Base-by-base conservation (phyloP, 1,139 yeast genomes). In the Suhomyces kunorum region DNA sequence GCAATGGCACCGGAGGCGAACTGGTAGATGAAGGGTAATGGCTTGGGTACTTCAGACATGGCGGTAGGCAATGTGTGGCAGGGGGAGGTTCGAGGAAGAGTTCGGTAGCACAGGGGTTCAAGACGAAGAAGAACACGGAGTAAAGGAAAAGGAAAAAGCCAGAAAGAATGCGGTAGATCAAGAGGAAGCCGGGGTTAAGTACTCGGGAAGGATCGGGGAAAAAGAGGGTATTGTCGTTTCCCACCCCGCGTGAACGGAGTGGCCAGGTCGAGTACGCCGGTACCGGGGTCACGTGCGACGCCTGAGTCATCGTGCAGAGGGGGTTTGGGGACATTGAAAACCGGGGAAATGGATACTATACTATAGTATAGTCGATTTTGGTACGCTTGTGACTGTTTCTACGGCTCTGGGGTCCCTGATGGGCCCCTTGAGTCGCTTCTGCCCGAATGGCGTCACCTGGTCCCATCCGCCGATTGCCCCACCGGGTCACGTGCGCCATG, bases 1-100 rank as follows among this genome's bases (percentile, higher is more conserved):
- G 99, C 99, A 58, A 90, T 78, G 54, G 98, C 98, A 44, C 98
- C 99, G 16, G 98, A 79, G 34, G 81, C 72, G 61, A 92, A 92
- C 66, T 92, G 98, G 75, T 89, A 90, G 36, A 81, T 63, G 61
- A 92, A 92, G 38, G 98, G 97, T 54, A 90, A 66, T 14, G 71
- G 68, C 49, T 60, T 60, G 9, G 61, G 64, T 28, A 55, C 64
- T 31, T 60, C 66, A 2, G 69, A 54, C 69, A 63, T 62, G 15
- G 32, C 33, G 39, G n/a, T n/a, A n/a, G n/a, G n/a, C n/a, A n/a
- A n/a, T n/a, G n/a, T n/a, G n/a, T n/a, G n/a, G n/a, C n/a, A n/a
- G n/a, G n/a, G n/a, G n/a, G n/a, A n/a, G n/a, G n/a, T n/a, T n/a
- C n/a, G n/a, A 13, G 28, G 12, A 20, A n/a, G 11, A 20, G 24